Evolutionary conservation across 768 basidiomycete genomes (phyloP), one percentile per base, ranked within the genome.

Genomic region (Multifurca ochricompacta): DNA sequence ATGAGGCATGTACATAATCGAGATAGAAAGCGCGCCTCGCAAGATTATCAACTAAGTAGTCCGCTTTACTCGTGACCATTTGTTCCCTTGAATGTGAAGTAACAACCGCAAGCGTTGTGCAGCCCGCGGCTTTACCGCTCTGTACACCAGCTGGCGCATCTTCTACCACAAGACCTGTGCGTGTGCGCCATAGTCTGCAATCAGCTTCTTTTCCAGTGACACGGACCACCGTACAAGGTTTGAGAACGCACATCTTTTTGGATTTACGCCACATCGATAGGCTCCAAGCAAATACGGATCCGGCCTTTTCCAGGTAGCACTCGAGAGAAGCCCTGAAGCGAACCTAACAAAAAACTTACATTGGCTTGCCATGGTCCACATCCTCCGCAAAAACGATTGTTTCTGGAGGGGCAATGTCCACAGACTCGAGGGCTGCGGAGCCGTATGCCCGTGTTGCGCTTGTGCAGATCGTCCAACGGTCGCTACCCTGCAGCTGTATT

Each of bases 251-350:
- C 86, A 90, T 49, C 79, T 78, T 52, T 74, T 69, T 11, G 85
- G 78, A 41, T 79, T 74, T 19, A 85, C 80, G 2, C 79, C 77
- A 60, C 85, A 83, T 56, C 74, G 74, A 65, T 83, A 71, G 19
- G 93, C 91, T 9, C 92, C 94, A 39, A 86, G 77, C 34, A 96
- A 72, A 71, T 95, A 98, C 1, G 94, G 94, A 62, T 94, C 93
- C 9, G 94, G 92, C 63, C 83, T 82, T 48, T 5, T 48, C n/a
- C 41, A 60, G 34, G 42, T 32, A 39, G 42, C 53, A 30, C 3
- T 21, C 30, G 40, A 21, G 34, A 2, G 6, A 25, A 16, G 10
- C 21, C 49, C 21, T 13, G 40, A 54, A 19, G 31, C 51, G 50
- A 21, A 18, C 8, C 31, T 43, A 27, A 25, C 21, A 48, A 3